Base-by-base conservation (phyloP, 2,329 filamentous ascomycete species). In the Aspergillus texensis region DNA sequence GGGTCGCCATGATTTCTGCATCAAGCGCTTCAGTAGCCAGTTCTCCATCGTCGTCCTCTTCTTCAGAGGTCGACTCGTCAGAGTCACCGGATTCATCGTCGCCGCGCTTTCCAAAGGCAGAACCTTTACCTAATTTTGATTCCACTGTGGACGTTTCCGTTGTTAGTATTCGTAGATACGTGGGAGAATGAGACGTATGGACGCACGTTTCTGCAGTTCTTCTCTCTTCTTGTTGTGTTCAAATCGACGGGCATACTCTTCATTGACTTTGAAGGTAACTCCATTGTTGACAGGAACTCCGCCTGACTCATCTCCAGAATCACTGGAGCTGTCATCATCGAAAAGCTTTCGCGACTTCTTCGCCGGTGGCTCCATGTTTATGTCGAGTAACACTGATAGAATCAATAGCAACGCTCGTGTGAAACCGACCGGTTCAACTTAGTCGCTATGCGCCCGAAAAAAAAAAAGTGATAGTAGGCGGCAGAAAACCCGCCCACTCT, bases 191-290 rank as follows among this genome's bases (percentile, higher is more conserved):
- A 36, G 24, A 2, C 21, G n/a, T n/a, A 43, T 8, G 62, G 21
- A 70, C 74, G 65, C 76, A 79, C 75, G 68, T 65, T 75, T 74
- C 79, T 93, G 89, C 67, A 88, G 82, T 77, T 99, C 95, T 75
- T 96, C 94, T 62, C 94, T 88, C 82, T 97, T 97, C 83, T 98
- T 97, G 81, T 99, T 99, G 81, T 98, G 86, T 78, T 99, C 95
- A 72, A 97, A 98, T 46, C 92, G 86, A 70, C 87, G 88, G 50
- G 95, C 95, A 77, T 90, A 99, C 58, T 96, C 92, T 76, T 93
- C 84, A 78, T 99, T 98, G 79, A 99, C 89, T 76, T 91, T 93
- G 76, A 98, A 86, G 19, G 73, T 67, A 62, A 74, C 76, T 69
- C 70, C 59, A 48, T 72, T 69, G 63, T 67, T 72, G 54, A 75